Conservation (phyloP, 2,329 filamentous ascomycete genomes). For the Sclerotinia borealis region DNA sequence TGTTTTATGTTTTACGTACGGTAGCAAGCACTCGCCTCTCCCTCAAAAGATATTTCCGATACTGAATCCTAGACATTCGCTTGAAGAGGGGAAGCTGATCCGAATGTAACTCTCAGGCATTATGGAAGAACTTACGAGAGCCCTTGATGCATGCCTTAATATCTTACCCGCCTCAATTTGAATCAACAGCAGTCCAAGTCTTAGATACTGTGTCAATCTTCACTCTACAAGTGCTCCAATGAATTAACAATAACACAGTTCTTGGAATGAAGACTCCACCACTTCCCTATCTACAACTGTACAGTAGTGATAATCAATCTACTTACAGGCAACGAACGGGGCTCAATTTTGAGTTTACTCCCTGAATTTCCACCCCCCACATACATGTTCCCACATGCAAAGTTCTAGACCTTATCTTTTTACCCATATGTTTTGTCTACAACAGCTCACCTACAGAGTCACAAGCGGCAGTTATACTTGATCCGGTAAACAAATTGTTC, state of each 20-base stretch:
- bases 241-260: not conserved
- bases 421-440: conserved; percentile 2
- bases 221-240: not conserved
- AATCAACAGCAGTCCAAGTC: not conserved
- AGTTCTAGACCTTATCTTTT: conserved; percentile 11
- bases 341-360: not conserved
- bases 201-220: not conserved
- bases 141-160: not conserved
- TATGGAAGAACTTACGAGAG: not conserved
- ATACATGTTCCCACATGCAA: not conserved
- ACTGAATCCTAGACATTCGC: not conserved
- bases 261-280: not conserved
- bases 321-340: conserved; percentile 1
- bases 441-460: not conserved
- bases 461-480: conserved; percentile 12
- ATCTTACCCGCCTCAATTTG: not conserved
- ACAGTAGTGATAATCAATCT: not conserved
- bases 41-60: not conserved
- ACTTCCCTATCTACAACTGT: conserved; percentile 6
- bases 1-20: not conserved
- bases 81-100: conserved; percentile 1
- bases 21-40: not conserved
- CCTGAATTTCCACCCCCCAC: conserved; percentile 10
- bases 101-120: conserved; percentile 7
- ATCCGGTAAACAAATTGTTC: conserved; percentile 2